phyloP scores from a whole-genome alignment of 148 eudicot genomes.

The Vaccinium corymbosum region DNA sequence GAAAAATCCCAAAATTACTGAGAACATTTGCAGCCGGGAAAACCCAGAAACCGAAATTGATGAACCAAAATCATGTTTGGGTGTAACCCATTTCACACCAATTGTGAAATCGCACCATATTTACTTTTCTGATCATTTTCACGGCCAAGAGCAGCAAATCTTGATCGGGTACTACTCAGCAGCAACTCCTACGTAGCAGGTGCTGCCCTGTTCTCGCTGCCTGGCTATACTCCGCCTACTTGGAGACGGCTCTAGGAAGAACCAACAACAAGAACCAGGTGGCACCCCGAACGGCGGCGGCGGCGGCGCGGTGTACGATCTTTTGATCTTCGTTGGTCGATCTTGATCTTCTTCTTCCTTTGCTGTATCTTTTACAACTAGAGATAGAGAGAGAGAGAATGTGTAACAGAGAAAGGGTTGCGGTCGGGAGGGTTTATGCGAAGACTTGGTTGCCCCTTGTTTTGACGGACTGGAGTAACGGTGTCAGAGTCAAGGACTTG shows the following conservation, averaged over 20 bases:
- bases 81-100: background rate
- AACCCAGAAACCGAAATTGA: background rate
- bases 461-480: too few species aligned
- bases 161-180: too few species aligned
- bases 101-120: background rate
- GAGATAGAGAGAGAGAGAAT: too few species aligned
- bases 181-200: constrained; percentile 33
- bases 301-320: too few species aligned
- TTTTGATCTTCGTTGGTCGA: too few species aligned
- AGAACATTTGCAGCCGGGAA: background rate
- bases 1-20: background rate
- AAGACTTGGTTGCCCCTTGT: too few species aligned
- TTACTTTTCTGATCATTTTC: background rate
- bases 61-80: background rate
- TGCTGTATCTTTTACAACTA: too few species aligned
- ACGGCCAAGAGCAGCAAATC: background rate
- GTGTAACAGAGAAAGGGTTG: too few species aligned
- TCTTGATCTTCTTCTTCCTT: too few species aligned
- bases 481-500: too few species aligned
- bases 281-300: constrained; percentile 5
- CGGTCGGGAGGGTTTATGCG: too few species aligned
- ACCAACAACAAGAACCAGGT: background rate
- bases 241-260: constrained; percentile 36
- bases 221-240: constrained; percentile 76
- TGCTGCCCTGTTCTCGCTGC: constrained; percentile 90